Conservation (phyloP, 1,284 basidiomycete species). For the Rhodotorula sp. region DNA sequence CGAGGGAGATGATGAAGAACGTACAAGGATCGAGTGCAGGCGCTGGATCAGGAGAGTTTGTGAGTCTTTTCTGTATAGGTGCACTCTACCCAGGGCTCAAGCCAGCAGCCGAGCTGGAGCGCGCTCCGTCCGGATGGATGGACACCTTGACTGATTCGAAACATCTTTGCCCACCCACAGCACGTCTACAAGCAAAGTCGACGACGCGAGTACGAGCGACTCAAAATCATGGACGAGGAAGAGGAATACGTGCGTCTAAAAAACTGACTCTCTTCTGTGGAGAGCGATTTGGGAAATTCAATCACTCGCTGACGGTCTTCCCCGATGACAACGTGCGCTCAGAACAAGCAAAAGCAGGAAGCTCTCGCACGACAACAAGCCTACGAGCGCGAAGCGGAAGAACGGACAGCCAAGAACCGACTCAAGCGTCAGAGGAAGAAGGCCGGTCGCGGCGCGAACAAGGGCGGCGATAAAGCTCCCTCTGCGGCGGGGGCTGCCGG, state of each 20-base stretch:
- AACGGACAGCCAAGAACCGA: slow-evolving; percentile 89
- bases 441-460: slow-evolving; percentile 47
- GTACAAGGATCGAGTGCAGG: slow-evolving; percentile 89
- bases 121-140: neutral
- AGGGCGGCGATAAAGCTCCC: slow-evolving; percentile 4
- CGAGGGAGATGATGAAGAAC: slow-evolving; percentile 97
- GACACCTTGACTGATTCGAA: neutral
- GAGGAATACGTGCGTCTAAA: slow-evolving; percentile 63
- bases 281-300: neutral
- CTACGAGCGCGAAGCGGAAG: slow-evolving; percentile 66
- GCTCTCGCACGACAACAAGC: slow-evolving; percentile 67
- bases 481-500: neutral
- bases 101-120: too few species aligned
- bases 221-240: slow-evolving; percentile 86
- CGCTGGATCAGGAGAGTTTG: slow-evolving; percentile 88
- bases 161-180: slow-evolving; percentile 8
- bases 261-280: neutral
- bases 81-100: too few species aligned
- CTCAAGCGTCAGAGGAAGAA: slow-evolving; percentile 90
- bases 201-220: slow-evolving; percentile 88
- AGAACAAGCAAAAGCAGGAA: slow-evolving; percentile 67
- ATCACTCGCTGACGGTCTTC: neutral
- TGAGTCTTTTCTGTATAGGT: neutral
- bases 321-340: neutral
- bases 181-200: slow-evolving; percentile 97